A percentile compares a stretch with the other conserved stretches of the same genome.
These are phyloP conservation scores for Ustilago esculenta DNA, from an alignment of 1,284 basidiomycete genomes.

Conservation along the genomic window DNA sequence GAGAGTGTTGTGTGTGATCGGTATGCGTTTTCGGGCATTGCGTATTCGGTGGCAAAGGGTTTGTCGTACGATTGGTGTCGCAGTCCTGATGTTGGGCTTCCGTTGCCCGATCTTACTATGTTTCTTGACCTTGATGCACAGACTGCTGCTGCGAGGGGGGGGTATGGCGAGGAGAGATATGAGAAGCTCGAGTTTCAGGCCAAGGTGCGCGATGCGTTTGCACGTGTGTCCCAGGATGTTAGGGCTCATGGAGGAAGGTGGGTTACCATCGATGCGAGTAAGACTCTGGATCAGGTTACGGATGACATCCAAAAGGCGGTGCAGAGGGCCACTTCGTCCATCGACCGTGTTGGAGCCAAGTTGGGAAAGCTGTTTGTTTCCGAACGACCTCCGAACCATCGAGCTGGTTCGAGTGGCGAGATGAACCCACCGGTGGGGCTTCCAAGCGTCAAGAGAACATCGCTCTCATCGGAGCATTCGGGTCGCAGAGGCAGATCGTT, in stretches of 20 bases:
- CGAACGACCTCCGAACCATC: constrained; percentile 12
- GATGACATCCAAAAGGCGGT: constrained; percentile 47
- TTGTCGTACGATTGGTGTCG: constrained; percentile 80
- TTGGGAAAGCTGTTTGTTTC: constrained; percentile 37
- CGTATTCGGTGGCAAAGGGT: constrained; percentile 87
- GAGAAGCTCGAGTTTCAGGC: constrained; percentile 67
- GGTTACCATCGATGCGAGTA: constrained; percentile 56
- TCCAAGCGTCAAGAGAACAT: constrained; percentile 13
- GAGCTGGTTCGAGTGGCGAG: constrained; percentile 29
- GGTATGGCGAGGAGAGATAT: constrained; percentile 85
- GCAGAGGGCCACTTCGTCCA: constrained; percentile 31
- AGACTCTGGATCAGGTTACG: constrained; percentile 57
- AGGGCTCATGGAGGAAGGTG: constrained; percentile 44
- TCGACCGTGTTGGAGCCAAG: constrained; percentile 27
- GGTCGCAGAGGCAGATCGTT: constrained; percentile 17
- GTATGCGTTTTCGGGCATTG: constrained; percentile 96
- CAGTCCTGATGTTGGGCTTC: constrained; percentile 83
- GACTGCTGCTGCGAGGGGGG: constrained; percentile 78
- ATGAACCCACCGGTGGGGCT: constrained; percentile 12
- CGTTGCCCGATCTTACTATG: constrained; percentile 85
- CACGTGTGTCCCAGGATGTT: constrained; percentile 45
- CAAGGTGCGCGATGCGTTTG: constrained; percentile 63
- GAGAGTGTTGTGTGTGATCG: constrained; percentile 87
- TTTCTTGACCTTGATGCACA: constrained; percentile 86
- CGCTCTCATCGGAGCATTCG: constrained; percentile 14